These are phyloP conservation scores for Suillus sp. DNA, from an alignment of 768 basidiomycete species.

Conservation along the genomic window DNA sequence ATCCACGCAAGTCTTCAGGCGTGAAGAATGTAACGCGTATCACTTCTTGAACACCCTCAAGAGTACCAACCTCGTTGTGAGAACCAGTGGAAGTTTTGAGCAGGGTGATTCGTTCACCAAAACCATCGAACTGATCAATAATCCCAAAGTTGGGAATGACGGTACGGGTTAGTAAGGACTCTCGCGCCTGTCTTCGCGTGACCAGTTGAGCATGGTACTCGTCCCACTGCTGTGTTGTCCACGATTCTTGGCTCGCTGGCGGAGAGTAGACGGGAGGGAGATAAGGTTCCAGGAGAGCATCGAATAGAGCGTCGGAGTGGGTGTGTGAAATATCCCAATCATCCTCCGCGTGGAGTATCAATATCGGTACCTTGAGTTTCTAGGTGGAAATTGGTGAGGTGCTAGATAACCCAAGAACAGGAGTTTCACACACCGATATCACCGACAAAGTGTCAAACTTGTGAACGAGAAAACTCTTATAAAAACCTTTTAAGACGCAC, in stretches of 20 bases:
- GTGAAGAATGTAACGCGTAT: conserved; percentile 29
- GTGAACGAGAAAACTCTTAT: conserved; percentile 56
- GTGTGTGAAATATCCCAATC: conserved; percentile 73
- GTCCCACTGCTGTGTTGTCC: conserved; percentile 47
- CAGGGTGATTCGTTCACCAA: conserved; percentile 51
- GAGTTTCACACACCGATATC: conserved; percentile 50
- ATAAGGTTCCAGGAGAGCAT: conserved; percentile 62
- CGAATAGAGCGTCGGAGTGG: conserved; percentile 71
- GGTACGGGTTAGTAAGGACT: conserved; percentile 46
- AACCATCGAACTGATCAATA: conserved; percentile 53
- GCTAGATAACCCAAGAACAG: not conserved
- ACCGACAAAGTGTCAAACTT: conserved; percentile 65
- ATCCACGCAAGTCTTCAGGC: not conserved
- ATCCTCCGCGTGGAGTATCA: conserved; percentile 75
- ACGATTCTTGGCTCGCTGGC: conserved; percentile 30
- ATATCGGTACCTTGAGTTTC: conserved; percentile 66
- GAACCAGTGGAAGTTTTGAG: conserved; percentile 59
- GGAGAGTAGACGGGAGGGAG: conserved; percentile 53
- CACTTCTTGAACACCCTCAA: conserved; percentile 72
- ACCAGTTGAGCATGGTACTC: conserved; percentile 41
- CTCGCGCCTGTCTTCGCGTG: conserved; percentile 43
- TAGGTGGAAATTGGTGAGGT: conserved; percentile 29
- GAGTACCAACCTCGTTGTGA: conserved; percentile 57
- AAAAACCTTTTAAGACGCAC: conserved; percentile 42
- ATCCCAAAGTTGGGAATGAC: conserved; percentile 51